Conservation (phyloP, 176 grass and related monocot genomes). For the Thinopyrum elongatum region DNA sequence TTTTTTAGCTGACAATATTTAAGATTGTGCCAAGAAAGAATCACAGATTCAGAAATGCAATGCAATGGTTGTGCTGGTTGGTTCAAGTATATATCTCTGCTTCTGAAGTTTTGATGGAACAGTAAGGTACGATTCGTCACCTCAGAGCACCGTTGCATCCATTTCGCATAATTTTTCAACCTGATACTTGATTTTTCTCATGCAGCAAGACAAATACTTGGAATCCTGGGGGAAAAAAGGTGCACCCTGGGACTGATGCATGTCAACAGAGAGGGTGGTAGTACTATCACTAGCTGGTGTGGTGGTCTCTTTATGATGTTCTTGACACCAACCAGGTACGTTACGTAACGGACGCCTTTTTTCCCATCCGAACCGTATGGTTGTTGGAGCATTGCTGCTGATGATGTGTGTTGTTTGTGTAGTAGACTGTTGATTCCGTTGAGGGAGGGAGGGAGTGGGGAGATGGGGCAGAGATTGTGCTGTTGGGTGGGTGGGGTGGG, state of each 20-base stretch:
- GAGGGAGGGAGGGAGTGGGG: slow-evolving; percentile 1
- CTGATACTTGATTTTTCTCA: background rate
- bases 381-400: slow-evolving; percentile 36
- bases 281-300: background rate
- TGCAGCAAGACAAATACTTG: background rate
- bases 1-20: too few species aligned
- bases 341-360: background rate
- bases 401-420: background rate
- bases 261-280: slow-evolving; percentile 18
- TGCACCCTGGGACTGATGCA: slow-evolving; percentile 27
- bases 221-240: background rate
- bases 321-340: slow-evolving; percentile 42
- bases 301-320: slow-evolving; percentile 34
- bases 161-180: background rate
- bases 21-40: too few species aligned
- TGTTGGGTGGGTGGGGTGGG: slow-evolving; percentile 44
- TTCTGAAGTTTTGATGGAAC: too few species aligned
- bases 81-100: background rate
- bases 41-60: background rate
- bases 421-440: slow-evolving; percentile 26
- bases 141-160: background rate
- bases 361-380: slow-evolving; percentile 17
- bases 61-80: background rate
- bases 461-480: slow-evolving; percentile 23
- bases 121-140: background rate